Evolutionary conservation across 1,284 basidiomycete genomes (phyloP), one percentile per base, ranked within the genome.

Genomic region (Pterula multifida): DNA sequence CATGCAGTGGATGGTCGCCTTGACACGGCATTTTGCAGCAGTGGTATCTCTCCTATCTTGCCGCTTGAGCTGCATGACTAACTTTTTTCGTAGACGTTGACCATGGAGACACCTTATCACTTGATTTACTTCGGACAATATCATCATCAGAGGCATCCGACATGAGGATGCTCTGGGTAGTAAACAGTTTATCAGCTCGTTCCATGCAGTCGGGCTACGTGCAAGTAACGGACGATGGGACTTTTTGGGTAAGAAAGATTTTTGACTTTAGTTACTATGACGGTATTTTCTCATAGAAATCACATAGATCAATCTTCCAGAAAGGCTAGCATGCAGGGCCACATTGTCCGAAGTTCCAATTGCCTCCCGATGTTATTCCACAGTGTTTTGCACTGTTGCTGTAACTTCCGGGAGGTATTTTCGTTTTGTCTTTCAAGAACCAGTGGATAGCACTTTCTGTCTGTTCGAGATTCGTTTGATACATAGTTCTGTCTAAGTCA

Each of bases 1-100:
- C 62, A 65, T 57, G 78, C 78, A 3, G 78, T 81, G 2, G 80
- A 84, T 63, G 70, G 72, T 13, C 58, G 65, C 19, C 51, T 59
- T 0, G 59, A 61, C 4, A 80, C 78, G 28, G 67, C 63, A 2
- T 84, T 83, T 56, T 65, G 65, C 42, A 78, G 78, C 58, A 22
- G 19, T 11, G 39, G 39, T 42, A 4, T n/a, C n/a, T 23, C 12
- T 23, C 46, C 17, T 13, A 17, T 21, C 15, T n/a, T 13, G 22
- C 19, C 12, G 36, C 47, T 57, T 46, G 56, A 24, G 55, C 50
- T 25, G 39, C 49, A 26, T 49, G 46, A 28, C 23, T 42, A 32
- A 15, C 28, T 47, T 53, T 35, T 13, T n/a, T n/a, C 52, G 63
- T 45, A 23, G 62, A 59, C 57, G 68, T 65, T 39, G 62, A 57